These are phyloP conservation scores for Calcarisporium arbuscula DNA, from an alignment of 2,329 filamentous ascomycete genomes.

Conservation along the genomic window DNA sequence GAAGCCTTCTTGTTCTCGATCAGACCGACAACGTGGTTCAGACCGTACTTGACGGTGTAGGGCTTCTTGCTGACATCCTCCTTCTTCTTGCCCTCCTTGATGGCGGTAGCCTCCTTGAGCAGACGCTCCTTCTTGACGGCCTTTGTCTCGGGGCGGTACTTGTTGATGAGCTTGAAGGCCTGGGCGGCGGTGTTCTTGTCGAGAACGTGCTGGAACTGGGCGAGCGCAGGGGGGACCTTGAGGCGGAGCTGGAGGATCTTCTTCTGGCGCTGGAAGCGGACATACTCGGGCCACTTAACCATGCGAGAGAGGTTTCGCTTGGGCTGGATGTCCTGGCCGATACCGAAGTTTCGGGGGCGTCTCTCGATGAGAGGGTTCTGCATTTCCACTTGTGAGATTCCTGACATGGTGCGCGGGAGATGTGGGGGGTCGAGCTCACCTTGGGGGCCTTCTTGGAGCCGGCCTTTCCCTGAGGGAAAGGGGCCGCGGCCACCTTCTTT, in stretches of 20 bases:
- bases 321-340: slow-evolving; percentile 98
- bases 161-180: slow-evolving; percentile 99
- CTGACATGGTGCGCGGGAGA: not conserved
- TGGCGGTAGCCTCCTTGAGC: slow-evolving; percentile 93
- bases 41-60: slow-evolving; percentile 98
- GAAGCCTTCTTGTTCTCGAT: slow-evolving; percentile 99
- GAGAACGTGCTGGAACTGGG: slow-evolving; percentile 96
- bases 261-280: slow-evolving; percentile 89
- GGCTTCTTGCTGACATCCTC: slow-evolving; percentile 99
- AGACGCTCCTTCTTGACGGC: slow-evolving; percentile 99
- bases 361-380: slow-evolving; percentile 99
- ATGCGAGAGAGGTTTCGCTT: slow-evolving; percentile 93
- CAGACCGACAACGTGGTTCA: slow-evolving; percentile 97
- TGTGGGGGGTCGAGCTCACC: slow-evolving; percentile 53
- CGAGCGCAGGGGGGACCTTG: slow-evolving; percentile 95
- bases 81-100: slow-evolving; percentile 99
- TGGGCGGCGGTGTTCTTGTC: slow-evolving; percentile 96
- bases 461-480: slow-evolving; percentile 93
- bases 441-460: slow-evolving; percentile 90
- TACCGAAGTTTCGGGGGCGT: slow-evolving; percentile 93
- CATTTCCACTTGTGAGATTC: slow-evolving; percentile 1
- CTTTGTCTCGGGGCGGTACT: slow-evolving; percentile 99
- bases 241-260: slow-evolving; percentile 98
- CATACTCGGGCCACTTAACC: slow-evolving; percentile 99
- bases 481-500: slow-evolving; percentile 97